These are phyloP conservation scores for Penicilliopsis zonata DNA, from an alignment of 495 filamentous ascomycete genomes.

Conservation along the genomic window DNA sequence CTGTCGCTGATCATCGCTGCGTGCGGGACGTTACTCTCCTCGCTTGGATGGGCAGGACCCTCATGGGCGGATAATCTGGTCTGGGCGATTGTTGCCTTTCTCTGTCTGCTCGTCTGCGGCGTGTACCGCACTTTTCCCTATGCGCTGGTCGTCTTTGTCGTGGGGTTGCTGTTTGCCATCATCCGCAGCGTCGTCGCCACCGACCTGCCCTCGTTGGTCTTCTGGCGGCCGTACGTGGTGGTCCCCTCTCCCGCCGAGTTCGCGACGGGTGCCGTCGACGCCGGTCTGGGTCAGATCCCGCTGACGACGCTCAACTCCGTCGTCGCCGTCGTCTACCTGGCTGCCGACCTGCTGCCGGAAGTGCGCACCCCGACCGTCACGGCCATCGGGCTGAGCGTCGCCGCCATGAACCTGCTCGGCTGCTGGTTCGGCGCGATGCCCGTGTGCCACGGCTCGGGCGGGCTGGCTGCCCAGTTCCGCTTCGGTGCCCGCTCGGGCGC, in stretches of 20 bases:
- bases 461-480: slow-evolving; percentile 75
- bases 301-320: slow-evolving; percentile 86
- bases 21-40: slow-evolving; percentile 46
- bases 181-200: slow-evolving; percentile 21
- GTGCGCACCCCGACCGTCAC: slow-evolving; percentile 55
- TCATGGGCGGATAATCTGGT: slow-evolving; percentile 59
- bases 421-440: slow-evolving; percentile 95
- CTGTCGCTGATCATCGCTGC: slow-evolving; percentile 67
- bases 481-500: slow-evolving; percentile 85
- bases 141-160: slow-evolving; percentile 55
- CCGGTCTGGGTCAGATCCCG: slow-evolving; percentile 74
- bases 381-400: slow-evolving; percentile 66
- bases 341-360: slow-evolving; percentile 59
- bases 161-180: slow-evolving; percentile 49
- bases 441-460: slow-evolving; percentile 86
- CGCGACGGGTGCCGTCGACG: slow-evolving; percentile 36
- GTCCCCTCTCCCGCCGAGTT: slow-evolving; percentile 36
- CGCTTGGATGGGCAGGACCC: slow-evolving; percentile 44
- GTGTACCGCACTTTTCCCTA: slow-evolving; percentile 54
- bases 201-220: slow-evolving; percentile 30
- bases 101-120: slow-evolving; percentile 52
- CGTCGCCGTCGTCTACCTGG: slow-evolving; percentile 68
- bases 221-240: slow-evolving; percentile 36
- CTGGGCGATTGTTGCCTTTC: slow-evolving; percentile 59
- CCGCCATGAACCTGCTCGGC: slow-evolving; percentile 67